phyloP scores from a whole-genome alignment of 106 monocot species.

The Dactylorhiza incarnata region DNA sequence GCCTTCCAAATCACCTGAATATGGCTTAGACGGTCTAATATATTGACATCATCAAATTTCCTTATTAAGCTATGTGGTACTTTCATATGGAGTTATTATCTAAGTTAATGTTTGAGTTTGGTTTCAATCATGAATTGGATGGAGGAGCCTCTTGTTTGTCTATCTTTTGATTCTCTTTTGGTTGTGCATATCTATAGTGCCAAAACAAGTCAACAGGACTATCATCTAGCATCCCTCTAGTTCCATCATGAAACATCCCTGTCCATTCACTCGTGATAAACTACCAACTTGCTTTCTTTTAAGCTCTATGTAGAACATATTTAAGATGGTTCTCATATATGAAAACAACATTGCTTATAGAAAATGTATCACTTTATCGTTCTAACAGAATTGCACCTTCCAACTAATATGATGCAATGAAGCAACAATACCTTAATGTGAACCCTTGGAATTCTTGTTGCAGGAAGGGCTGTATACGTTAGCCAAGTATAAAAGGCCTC shows the following conservation, averaged over 20 bases:
- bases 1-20: too few species aligned
- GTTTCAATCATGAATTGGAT: background rate
- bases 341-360: background rate
- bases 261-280: background rate
- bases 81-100: background rate
- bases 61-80: background rate
- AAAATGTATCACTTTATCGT: background rate
- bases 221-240: background rate
- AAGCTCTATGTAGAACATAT: background rate
- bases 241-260: background rate
- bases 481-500: constrained; percentile 82
- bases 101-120: background rate
- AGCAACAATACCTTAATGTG: background rate
- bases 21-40: too few species aligned
- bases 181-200: background rate
- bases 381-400: background rate
- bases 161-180: background rate
- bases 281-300: background rate
- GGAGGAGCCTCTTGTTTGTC: background rate
- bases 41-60: too few species aligned
- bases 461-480: constrained; percentile 72
- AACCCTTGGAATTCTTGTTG: constrained; percentile 4
- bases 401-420: background rate
- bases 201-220: background rate
- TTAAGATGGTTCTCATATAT: background rate